phyloP scores from a whole-genome alignment of 768 basidiomycete genomes.

The Podaxis sp. region DNA sequence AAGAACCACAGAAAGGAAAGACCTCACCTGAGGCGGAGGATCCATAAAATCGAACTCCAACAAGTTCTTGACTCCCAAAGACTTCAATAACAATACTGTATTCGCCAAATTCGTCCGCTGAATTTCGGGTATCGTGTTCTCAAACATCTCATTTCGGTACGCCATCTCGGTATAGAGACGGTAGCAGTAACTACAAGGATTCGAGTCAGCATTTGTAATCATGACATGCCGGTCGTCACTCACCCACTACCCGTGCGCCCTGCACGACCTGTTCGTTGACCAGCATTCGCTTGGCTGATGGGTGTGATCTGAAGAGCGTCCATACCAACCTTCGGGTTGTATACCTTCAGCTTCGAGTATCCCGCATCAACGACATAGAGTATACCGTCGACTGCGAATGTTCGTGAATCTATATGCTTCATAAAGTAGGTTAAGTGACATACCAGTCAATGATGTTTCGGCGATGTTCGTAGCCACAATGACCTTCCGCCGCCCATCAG shows the following conservation, averaged over 20 bases:
- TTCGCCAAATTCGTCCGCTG: constrained; percentile 98
- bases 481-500: constrained; percentile 93
- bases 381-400: constrained; percentile 85
- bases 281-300: constrained; percentile 98
- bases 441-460: constrained; percentile 94
- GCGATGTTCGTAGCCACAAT: constrained; percentile 99
- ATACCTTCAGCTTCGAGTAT: constrained; percentile 97
- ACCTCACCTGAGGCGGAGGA: constrained; percentile 91
- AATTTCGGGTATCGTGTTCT: constrained; percentile 97
- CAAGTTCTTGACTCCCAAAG: constrained; percentile 94
- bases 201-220: not conserved
- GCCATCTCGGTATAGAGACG: constrained; percentile 98
- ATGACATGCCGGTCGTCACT: constrained; percentile 25
- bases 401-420: not conserved
- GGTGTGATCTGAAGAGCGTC: constrained; percentile 98
- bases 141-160: constrained; percentile 92
- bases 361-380: constrained; percentile 96
- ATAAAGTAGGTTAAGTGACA: constrained; percentile 5
- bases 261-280: constrained; percentile 93
- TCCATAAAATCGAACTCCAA: constrained; percentile 99
- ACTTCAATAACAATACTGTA: constrained; percentile 92
- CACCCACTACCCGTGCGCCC: constrained; percentile 96
- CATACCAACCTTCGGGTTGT: constrained; percentile 99
- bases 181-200: constrained; percentile 76
- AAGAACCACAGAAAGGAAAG: not conserved